These are phyloP conservation scores for Flammula alnicola DNA, from an alignment of 1,284 basidiomycete genomes.

Conservation along the genomic window DNA sequence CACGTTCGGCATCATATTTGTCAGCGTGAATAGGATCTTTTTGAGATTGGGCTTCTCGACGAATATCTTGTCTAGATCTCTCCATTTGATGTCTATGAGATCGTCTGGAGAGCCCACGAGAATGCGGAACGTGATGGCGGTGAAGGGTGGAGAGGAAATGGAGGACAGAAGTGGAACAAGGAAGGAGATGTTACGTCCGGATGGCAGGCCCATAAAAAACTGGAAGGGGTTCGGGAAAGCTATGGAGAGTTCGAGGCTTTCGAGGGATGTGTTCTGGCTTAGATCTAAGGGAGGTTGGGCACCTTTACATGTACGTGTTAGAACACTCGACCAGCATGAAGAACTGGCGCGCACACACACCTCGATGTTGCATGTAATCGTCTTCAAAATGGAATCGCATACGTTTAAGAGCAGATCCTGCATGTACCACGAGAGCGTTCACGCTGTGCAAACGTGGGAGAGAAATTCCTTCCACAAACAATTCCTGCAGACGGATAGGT, in stretches of 20 bases:
- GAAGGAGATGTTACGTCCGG: conserved; percentile 10
- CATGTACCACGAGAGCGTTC: conserved; percentile 1
- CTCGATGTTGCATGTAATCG: too few species aligned
- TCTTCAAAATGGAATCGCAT: not conserved
- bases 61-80: too few species aligned
- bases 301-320: too few species aligned
- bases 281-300: conserved; percentile 7
- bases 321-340: too few species aligned
- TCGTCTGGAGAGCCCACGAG: too few species aligned
- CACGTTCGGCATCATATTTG: too few species aligned
- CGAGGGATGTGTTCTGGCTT: not conserved
- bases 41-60: too few species aligned
- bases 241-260: not conserved
- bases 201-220: too few species aligned
- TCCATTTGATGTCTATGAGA: too few species aligned
- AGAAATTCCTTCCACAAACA: not conserved
- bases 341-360: too few species aligned
- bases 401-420: not conserved
- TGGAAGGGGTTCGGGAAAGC: not conserved
- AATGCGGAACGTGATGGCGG: not conserved
- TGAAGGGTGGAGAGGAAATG: not conserved
- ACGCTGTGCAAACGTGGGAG: not conserved
- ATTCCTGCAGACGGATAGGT: not conserved
- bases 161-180: conserved; percentile 1
- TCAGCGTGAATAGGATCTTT: too few species aligned